phyloP scores from a whole-genome alignment of 176 grass and related monocot species.

The Paspalum vaginatum region DNA sequence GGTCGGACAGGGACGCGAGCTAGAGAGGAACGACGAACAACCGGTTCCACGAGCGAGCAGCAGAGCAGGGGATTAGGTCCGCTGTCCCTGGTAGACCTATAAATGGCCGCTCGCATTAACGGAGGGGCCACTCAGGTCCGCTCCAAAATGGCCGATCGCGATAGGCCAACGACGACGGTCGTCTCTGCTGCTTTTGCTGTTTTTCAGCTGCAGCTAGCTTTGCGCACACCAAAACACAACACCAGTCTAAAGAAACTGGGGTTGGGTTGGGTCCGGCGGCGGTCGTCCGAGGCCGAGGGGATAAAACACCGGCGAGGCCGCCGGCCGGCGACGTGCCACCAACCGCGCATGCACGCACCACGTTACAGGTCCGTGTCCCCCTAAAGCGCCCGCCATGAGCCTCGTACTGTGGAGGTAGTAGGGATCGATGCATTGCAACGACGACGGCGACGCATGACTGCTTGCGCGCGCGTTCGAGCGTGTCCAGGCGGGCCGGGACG shows the following conservation, averaged over 20 bases:
- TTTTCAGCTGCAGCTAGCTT: not conserved
- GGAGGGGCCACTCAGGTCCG: not conserved
- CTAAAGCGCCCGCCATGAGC: not conserved
- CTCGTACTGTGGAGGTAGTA: not conserved
- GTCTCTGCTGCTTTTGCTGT: not conserved
- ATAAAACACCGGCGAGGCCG: not conserved
- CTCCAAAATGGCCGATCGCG: constrained; percentile 24
- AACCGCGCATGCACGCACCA: constrained; percentile 48
- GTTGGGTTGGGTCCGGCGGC: constrained; percentile 1
- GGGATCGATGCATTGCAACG: too few relatives aligned
- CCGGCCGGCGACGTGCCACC: constrained; percentile 38
- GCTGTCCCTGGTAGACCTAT: constrained; percentile 25
- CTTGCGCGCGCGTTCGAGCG: not conserved
- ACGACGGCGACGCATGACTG: not conserved
- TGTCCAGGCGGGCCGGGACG: not conserved
- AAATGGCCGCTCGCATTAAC: not conserved
- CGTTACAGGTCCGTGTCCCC: constrained; percentile 20
- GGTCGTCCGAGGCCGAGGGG: not conserved
- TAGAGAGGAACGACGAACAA: not conserved
- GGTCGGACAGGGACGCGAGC: constrained; percentile 29
- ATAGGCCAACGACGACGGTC: constrained; percentile 41
- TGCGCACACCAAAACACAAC: not conserved
- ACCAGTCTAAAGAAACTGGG: not conserved
- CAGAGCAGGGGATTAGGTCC: constrained; percentile 27
- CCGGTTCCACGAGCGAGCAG: not conserved